A percentile compares a stretch with the other conserved stretches of the same genome.
Evolutionary conservation across 345 rosid genomes (phyloP).

Genomic region (Salix suchowensis): DNA sequence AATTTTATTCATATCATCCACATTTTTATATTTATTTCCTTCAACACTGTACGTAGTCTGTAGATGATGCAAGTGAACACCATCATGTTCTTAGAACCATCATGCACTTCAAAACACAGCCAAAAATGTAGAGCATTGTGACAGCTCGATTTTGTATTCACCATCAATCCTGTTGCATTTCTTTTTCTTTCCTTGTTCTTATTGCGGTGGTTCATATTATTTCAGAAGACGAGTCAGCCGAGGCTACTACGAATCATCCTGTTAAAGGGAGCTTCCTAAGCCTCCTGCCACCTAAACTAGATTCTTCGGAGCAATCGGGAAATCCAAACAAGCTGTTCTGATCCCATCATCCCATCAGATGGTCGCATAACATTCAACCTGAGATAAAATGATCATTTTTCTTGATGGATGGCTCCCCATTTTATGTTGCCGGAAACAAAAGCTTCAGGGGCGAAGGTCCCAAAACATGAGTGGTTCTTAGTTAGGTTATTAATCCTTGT

Average conservation of each 20-base stretch:
- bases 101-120: not conserved
- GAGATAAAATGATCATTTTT: constrained; percentile 3
- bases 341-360: constrained; percentile 3
- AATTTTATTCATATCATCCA: not conserved
- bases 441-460: constrained; percentile 26
- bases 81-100: not conserved
- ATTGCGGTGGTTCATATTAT: constrained; percentile 3
- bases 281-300: constrained; percentile 62
- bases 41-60: not conserved
- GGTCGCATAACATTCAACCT: not conserved
- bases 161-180: not conserved
- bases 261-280: constrained; percentile 82
- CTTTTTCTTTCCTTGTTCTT: not conserved
- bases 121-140: not conserved
- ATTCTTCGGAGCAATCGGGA: constrained; percentile 53
- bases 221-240: constrained; percentile 74
- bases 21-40: not conserved
- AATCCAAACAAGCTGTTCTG: constrained; percentile 32
- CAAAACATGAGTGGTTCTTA: constrained; percentile 20
- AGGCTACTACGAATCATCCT: constrained; percentile 33
- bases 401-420: constrained; percentile 15
- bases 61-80: not conserved
- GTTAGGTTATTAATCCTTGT: constrained; percentile 30
- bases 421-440: constrained; percentile 8
- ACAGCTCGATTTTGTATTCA: not conserved